Base-by-base conservation (phyloP, 2,329 filamentous ascomycete genomes). In the Drechslera avenae region DNA sequence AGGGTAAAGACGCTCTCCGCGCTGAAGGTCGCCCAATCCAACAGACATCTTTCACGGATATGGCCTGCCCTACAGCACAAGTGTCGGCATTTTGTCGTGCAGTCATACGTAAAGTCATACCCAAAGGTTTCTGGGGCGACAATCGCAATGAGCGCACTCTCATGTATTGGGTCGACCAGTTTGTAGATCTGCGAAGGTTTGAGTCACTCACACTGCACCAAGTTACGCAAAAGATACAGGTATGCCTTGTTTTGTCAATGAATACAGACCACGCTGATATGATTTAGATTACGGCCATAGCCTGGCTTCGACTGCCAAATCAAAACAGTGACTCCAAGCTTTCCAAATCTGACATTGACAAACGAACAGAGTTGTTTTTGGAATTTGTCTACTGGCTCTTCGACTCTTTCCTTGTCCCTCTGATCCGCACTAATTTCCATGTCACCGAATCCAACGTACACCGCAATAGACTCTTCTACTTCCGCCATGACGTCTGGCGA, bases 311-410 rank as follows among this genome's bases (percentile, higher is more conserved):
- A 16, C 81, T 84, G 28, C 81, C 82, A 1, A 73, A 73, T 10
- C 68, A 80, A 1, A 62, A 69, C 12, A 41, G 56, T 16, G 72
- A 69, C 2, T 65, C 71, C 8, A 92, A 87, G 46, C 77, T 88
- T 41, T 88, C 88, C 52, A 78, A 80, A 52, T 86, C 87, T 0
- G 93, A 97, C 66, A 78, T 83, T 23, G 75, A 77, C 5, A 97
- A 97, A 72, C 86, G 92, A 9, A 78, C 77, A 19, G 89, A 97
- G 66, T 80, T 97, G 0, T 83, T 97, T 40, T 75, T 86, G 45
- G 94, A 99, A 70, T 86, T 97, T 50, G 65, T 97, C 5, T 97
- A 97, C 75, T 99, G 92, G 69, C 60, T 96, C 3, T 94, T 99
- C 64, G 94, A 99, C 73, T 97, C 92, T 0, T 80, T 97, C 17